Percentiles rank a stretch among this genome's conserved stretches.
Evolutionary conservation across 768 basidiomycete genomes (phyloP).

Genomic region (Collybiopsis confluens): DNA sequence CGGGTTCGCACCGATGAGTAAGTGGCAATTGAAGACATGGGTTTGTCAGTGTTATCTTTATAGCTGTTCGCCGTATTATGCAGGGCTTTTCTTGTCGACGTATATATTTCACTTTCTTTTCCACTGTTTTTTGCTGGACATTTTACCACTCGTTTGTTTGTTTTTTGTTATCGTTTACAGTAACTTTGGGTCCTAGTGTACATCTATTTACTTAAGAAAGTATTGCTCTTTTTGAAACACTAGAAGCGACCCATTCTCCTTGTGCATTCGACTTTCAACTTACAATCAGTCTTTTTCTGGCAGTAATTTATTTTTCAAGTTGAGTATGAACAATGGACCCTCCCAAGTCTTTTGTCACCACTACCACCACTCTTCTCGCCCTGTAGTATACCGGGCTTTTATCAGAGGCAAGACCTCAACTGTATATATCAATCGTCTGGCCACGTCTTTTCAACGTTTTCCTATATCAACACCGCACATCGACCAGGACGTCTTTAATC

Average conservation of each 20-base stretch:
- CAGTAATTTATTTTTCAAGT: too few species aligned
- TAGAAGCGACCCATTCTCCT: too few species aligned
- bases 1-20: constrained; percentile 52
- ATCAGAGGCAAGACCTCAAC: constrained; percentile 1
- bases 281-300: too few species aligned
- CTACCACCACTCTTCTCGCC: neutral
- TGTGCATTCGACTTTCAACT: too few species aligned
- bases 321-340: too few species aligned
- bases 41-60: too few species aligned
- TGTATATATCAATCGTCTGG: neutral
- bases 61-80: constrained; percentile 14
- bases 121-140: constrained; percentile 11
- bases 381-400: neutral
- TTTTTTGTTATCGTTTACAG: neutral
- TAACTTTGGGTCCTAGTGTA: neutral
- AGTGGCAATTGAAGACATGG: too few species aligned
- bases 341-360: neutral
- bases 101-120: constrained; percentile 12
- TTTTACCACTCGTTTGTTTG: constrained; percentile 6
- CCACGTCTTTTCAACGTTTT: neutral
- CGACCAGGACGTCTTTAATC: constrained; percentile 7
- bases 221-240: neutral
- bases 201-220: neutral
- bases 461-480: neutral
- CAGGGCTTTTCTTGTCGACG: constrained; percentile 14